phyloP scores from a whole-genome alignment of 108 stramenopile species.

The Cylindrotheca closterium region DNA sequence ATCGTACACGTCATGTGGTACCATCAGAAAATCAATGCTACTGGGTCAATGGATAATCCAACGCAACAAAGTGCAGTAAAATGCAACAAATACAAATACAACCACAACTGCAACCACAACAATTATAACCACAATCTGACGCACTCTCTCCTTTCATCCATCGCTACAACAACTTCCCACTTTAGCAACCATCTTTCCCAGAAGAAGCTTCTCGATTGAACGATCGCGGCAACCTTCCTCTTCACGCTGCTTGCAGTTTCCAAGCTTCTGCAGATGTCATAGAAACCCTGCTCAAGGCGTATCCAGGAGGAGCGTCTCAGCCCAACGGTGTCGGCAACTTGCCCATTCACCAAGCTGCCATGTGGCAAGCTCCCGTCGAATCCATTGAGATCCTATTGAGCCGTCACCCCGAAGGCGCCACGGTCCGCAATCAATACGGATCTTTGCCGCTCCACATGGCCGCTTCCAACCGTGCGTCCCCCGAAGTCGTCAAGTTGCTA shows the following conservation, averaged over 20 bases:
- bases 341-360: slow-evolving; percentile 81
- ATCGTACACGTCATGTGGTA: too few relatives aligned
- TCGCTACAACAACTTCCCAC: too few relatives aligned
- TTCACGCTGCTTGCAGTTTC: slow-evolving; percentile 84
- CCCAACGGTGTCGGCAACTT: slow-evolving; percentile 90
- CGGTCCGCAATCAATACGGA: slow-evolving; percentile 87
- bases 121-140: too few relatives aligned
- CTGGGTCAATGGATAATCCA: too few relatives aligned
- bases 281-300: slow-evolving; percentile 83
- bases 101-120: too few relatives aligned
- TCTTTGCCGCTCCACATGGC: slow-evolving; percentile 85
- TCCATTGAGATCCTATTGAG: slow-evolving; percentile 74
- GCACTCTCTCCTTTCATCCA: too few relatives aligned
- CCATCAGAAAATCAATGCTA: too few relatives aligned
- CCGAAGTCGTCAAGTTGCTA: slow-evolving; percentile 82
- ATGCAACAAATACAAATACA: too few relatives aligned
- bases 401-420: slow-evolving; percentile 83
- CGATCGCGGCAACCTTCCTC: slow-evolving; percentile 76
- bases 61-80: too few relatives aligned
- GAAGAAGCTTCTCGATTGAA: slow-evolving; percentile 65
- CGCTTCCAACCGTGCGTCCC: slow-evolving; percentile 84
- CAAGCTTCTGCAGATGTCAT: neutral
- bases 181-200: too few relatives aligned
- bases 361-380: slow-evolving; percentile 89
- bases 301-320: slow-evolving; percentile 80